Percentiles rank a stretch among this genome's conserved stretches.
Conservation (phyloP, 2,329 filamentous ascomycete genomes). For the Hypoxylon sp. region DNA sequence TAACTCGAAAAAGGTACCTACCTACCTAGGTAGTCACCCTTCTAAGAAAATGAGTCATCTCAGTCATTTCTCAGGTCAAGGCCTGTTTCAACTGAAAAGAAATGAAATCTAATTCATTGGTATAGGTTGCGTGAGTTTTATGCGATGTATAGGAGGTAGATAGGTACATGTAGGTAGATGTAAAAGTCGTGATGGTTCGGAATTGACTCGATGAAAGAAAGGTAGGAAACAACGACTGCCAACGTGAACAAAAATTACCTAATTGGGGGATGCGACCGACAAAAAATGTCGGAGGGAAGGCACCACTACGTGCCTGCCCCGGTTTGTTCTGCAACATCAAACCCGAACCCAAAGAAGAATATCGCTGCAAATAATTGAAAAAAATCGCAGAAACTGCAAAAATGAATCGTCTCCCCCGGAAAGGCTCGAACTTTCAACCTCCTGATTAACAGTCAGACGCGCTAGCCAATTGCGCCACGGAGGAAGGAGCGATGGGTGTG, state of each 20-base stretch:
- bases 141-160: too few species aligned
- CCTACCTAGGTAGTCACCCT: not conserved
- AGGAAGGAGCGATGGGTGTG: constrained; percentile 37
- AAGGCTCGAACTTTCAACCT: constrained; percentile 42
- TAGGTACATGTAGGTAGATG: too few species aligned
- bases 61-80: not conserved
- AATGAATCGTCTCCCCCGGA: constrained; percentile 33
- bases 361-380: not conserved
- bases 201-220: not conserved
- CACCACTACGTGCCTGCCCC: not conserved
- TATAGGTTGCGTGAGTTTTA: too few species aligned
- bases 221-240: not conserved
- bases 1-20: not conserved
- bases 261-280: not conserved
- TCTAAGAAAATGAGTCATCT: not conserved
- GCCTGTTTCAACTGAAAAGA: not conserved
- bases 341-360: not conserved
- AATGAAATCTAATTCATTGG: not conserved
- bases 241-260: not conserved
- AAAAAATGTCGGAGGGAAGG: not conserved
- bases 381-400: constrained; percentile 1
- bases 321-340: not conserved
- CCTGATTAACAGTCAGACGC: constrained; percentile 70
- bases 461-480: constrained; percentile 69
- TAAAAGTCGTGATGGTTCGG: not conserved